phyloP scores from a whole-genome alignment of 352 stramenopile genomes.

The Pythium chondricola region DNA sequence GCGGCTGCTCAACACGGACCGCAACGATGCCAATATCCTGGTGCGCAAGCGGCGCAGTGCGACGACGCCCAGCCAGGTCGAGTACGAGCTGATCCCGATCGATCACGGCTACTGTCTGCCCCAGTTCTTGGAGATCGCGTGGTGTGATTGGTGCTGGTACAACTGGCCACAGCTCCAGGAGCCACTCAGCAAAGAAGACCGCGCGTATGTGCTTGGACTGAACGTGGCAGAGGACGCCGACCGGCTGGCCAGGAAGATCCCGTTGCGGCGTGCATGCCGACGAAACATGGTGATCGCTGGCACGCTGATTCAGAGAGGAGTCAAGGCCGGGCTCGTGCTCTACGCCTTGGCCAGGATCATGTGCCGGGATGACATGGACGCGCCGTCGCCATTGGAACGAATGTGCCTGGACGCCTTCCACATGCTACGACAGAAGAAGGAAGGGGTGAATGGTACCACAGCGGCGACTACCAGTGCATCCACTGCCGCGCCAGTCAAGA shows the following conservation, averaged over 20 bases:
- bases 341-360: constrained; percentile 80
- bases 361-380: constrained; percentile 76
- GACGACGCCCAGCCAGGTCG: constrained; percentile 27
- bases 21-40: constrained; percentile 97
- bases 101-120: constrained; percentile 98
- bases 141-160: constrained; percentile 99
- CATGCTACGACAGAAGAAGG: constrained; percentile 28
- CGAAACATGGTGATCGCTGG: constrained; percentile 78
- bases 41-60: constrained; percentile 74
- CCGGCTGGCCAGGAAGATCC: constrained; percentile 57
- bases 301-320: constrained; percentile 74
- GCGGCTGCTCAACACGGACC: constrained; percentile 96
- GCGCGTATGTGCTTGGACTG: constrained; percentile 55
- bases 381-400: constrained; percentile 53
- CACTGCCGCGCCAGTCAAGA: neutral
- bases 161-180: constrained; percentile 93
- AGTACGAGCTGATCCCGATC: constrained; percentile 97
- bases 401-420: constrained; percentile 68
- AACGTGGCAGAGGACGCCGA: constrained; percentile 54
- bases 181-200: constrained; percentile 52
- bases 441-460: neutral
- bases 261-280: constrained; percentile 58
- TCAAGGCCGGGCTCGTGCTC: constrained; percentile 52
- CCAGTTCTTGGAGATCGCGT: constrained; percentile 94
- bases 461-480: neutral